These are phyloP conservation scores for Kodamaea laetipori DNA, from an alignment of 805 yeast species.

Conservation along the genomic window DNA sequence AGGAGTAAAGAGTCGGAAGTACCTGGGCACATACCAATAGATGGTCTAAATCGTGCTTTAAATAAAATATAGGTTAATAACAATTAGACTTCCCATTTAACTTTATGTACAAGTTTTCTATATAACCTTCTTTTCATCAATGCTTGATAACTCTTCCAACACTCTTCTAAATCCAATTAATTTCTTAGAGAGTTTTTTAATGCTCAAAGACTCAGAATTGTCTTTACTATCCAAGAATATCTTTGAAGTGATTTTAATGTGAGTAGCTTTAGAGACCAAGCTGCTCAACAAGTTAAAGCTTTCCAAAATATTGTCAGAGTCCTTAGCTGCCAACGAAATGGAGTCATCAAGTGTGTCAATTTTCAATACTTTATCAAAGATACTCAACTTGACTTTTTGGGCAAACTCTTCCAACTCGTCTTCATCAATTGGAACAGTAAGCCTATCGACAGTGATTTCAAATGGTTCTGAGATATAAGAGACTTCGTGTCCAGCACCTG, in stretches of 20 bases:
- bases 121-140: conserved; percentile 21
- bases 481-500: conserved; percentile 69
- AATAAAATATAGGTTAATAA: background rate
- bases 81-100: background rate
- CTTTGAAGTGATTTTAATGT: conserved; percentile 36
- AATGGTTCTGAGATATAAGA: conserved; percentile 64
- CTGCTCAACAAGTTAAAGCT: conserved; percentile 26
- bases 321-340: conserved; percentile 28
- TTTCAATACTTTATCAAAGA: conserved; percentile 36
- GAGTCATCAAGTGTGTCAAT: conserved; percentile 26
- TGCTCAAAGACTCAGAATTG: conserved; percentile 20
- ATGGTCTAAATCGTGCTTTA: no score
- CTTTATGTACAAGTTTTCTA: conserved; percentile 7
- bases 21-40: no score
- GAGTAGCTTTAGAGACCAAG: conserved; percentile 26
- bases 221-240: conserved; percentile 31
- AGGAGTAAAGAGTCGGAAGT: no score
- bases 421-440: conserved; percentile 39
- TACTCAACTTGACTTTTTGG: conserved; percentile 28
- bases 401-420: conserved; percentile 33
- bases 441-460: conserved; percentile 49
- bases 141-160: conserved; percentile 29
- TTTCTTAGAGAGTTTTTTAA: conserved; percentile 22
- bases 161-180: conserved; percentile 27
- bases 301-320: conserved; percentile 31